phyloP scores from a whole-genome alignment of 352 stramenopile species.

The Phytophthora pisi region DNA sequence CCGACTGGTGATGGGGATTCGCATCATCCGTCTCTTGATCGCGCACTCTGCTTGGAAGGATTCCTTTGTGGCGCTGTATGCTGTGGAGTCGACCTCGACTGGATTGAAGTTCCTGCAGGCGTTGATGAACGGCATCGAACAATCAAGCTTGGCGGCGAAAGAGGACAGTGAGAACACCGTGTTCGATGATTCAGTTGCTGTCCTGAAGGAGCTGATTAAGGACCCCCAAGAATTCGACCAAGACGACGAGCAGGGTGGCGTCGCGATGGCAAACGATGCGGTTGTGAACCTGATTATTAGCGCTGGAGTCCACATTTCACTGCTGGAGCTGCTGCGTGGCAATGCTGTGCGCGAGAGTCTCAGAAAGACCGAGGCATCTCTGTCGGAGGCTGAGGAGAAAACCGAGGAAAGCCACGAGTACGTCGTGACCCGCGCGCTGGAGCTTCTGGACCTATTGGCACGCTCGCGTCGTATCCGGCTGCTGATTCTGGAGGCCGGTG shows the following conservation, averaged over 20 bases:
- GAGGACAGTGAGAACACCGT: slow-evolving; percentile 38
- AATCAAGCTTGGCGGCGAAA: slow-evolving; percentile 40
- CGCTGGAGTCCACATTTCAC: slow-evolving; percentile 63
- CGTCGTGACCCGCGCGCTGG: slow-evolving; percentile 40
- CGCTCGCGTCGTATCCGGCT: slow-evolving; percentile 69
- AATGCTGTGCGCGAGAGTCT: slow-evolving; percentile 31
- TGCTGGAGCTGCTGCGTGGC: slow-evolving; percentile 65
- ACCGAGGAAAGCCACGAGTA: slow-evolving; percentile 36
- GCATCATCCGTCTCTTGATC: slow-evolving; percentile 83
- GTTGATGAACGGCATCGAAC: slow-evolving; percentile 58
- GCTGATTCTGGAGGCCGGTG: slow-evolving; percentile 69
- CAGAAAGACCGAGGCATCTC: slow-evolving; percentile 24
- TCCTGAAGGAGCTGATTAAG: slow-evolving; percentile 67
- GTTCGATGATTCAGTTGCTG: slow-evolving; percentile 67
- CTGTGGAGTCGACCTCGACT: slow-evolving; percentile 62
- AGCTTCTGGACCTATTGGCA: slow-evolving; percentile 59
- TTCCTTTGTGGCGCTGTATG: slow-evolving; percentile 75
- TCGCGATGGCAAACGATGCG: slow-evolving; percentile 60
- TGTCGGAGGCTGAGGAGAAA: slow-evolving; percentile 22
- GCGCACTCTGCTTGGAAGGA: slow-evolving; percentile 66
- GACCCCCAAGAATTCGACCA: slow-evolving; percentile 31
- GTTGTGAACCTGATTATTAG: slow-evolving; percentile 77
- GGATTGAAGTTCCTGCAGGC: slow-evolving; percentile 72
- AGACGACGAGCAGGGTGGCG: slow-evolving; percentile 32
- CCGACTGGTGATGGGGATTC: slow-evolving; percentile 59